Evolutionary conservation across 2,329 filamentous ascomycete species (phyloP).

Genomic region (Periconia macrospinosa): DNA sequence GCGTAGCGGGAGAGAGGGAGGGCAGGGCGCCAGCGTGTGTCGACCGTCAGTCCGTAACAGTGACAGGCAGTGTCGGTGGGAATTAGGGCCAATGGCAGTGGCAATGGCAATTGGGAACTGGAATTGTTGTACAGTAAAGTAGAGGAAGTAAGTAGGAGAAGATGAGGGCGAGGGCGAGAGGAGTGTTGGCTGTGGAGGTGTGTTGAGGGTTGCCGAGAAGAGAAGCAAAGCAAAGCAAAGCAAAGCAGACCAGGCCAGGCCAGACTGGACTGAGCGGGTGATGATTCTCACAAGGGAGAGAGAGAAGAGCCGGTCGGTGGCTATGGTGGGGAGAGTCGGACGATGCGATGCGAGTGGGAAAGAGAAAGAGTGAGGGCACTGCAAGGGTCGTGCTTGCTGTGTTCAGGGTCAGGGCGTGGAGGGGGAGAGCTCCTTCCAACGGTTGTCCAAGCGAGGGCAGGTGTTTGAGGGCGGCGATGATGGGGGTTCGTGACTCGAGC

Average conservation of each 20-base stretch:
- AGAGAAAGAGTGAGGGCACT: conserved; percentile 19
- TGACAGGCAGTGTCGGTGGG: background rate
- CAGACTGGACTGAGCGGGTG: too few species aligned
- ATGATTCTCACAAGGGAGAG: too few species aligned
- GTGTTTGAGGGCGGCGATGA: too few species aligned
- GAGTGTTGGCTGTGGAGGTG: background rate
- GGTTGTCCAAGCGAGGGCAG: conserved; percentile 29
- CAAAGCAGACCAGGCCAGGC: too few species aligned
- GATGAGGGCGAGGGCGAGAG: conserved; percentile 5
- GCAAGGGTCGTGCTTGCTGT: conserved; percentile 36
- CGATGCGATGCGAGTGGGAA: conserved; percentile 5
- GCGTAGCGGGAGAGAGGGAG: background rate
- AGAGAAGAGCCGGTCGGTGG: too few species aligned
- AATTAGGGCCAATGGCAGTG: background rate
- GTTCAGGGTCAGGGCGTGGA: conserved; percentile 24
- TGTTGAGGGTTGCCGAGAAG: background rate
- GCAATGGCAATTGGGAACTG: background rate
- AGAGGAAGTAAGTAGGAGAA: conserved; percentile 7
- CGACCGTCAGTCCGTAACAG: background rate
- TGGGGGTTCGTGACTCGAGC: background rate
- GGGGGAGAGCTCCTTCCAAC: conserved; percentile 25
- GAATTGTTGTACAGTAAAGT: too few species aligned
- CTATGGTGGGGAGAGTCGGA: background rate
- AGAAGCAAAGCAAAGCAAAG: background rate
- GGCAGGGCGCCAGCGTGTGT: background rate